Base-by-base conservation (phyloP, 164 flowering plant genomes). In the Vitis rupestris region DNA sequence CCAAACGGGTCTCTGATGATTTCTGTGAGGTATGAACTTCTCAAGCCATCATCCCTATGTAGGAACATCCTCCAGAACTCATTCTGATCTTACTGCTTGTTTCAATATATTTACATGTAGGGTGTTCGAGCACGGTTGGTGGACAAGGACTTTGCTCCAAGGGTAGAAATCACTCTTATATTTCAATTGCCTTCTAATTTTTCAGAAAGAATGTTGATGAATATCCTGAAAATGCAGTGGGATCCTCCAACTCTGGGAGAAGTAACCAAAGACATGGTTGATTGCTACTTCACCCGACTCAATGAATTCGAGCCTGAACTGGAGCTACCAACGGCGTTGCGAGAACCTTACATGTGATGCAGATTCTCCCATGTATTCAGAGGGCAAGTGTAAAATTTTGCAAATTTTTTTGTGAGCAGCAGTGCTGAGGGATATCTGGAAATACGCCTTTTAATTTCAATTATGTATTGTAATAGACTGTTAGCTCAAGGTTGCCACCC, bases 231-330 rank as follows among this genome's bases (percentile, higher is more conserved):
- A 66, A 30, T 84, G 78, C 83, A 94, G 98, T 94, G 98, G 97
- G 82, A 89, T 55, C 94, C 93, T 59, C 88, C 94, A 47, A 76
- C 77, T 61, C 70, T 94, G 70, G 82, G 71, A 60, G 84, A 85
- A 30, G 96, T 90, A 57, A 81, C 87, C 1, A 75, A 86, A 72
- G 98, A 94, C 83, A 94, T 94, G 98, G 93, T 90, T n/a, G 93
- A 85, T 61, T 17, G 61, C 75, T 79, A 81, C 67, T 87, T 89
- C 61, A 67, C 85, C 4, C 93, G 86, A 30, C 83, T 85, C 14
- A 72, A 75, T 30, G 94, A 87, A 70, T 27, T 59, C 3, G 95
- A 84, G 66, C 86, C 95, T 14, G 95, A 93, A 53, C 79, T 91
- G 27, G 83, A 83, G 76, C 79, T 93, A 65, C 93, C 94, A 6